Percentiles rank a stretch among this genome's conserved stretches.
These are phyloP conservation scores for Fusarium goolgardi DNA, from an alignment of 2,329 filamentous ascomycete genomes.

Conservation along the genomic window DNA sequence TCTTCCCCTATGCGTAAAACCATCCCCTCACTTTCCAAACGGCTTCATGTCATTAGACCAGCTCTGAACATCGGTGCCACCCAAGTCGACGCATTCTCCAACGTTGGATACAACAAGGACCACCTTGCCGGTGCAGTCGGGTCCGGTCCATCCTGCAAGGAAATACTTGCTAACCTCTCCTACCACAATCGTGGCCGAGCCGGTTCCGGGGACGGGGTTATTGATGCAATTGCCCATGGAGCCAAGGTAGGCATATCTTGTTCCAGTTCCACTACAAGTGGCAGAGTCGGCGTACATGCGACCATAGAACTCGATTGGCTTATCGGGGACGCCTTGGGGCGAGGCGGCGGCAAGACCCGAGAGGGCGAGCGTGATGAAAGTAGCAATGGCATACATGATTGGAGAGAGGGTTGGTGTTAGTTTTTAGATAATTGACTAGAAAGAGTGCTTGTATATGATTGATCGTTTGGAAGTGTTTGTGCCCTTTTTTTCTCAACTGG, in stretches of 20 bases:
- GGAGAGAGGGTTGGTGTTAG: neutral
- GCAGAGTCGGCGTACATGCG: neutral
- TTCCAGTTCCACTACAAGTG: neutral
- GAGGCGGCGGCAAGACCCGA: neutral
- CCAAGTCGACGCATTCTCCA: neutral
- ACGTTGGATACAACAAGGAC: neutral
- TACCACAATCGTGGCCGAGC: neutral
- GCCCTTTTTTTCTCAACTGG: neutral
- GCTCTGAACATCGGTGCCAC: neutral
- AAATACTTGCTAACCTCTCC: conserved; percentile 4
- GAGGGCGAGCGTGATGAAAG: neutral
- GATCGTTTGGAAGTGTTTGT: no score
- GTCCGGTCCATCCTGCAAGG: neutral
- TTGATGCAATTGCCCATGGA: neutral
- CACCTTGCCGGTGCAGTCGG: neutral
- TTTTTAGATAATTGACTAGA: no score
- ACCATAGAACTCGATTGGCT: neutral
- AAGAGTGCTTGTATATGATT: neutral
- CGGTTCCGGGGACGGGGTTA: neutral
- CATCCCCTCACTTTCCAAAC: neutral
- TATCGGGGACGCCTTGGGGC: neutral
- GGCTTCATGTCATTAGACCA: conserved; percentile 1
- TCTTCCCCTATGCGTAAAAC: no score
- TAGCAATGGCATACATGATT: neutral
- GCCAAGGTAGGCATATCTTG: neutral